Evolutionary conservation across 208 protist genomes (phyloP), one percentile per base, ranked within the genome.

Genomic region (Acanthamoeba lenticulata): DNA sequence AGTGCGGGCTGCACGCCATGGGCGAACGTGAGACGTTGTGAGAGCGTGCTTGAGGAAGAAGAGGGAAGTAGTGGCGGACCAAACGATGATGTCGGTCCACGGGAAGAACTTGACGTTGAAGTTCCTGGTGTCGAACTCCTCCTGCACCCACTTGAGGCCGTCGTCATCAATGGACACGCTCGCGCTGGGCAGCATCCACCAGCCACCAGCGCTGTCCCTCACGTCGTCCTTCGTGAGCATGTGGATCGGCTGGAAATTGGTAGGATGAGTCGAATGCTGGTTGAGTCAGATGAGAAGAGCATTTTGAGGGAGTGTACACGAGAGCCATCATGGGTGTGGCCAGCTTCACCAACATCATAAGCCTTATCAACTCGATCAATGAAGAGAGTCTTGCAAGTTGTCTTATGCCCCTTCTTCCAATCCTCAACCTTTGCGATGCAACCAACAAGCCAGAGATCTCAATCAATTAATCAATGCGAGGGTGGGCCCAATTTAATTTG

Each of bases 41-140:
- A 40, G 1, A 24, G 62, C 17, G 27, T 27, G 27, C 62, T 57
- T 9, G 49, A 29, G 21, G 57, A 29, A 65, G n/a, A 29, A 65
- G 15, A 65, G 7, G n/a, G 15, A 65, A 65, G 13, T 34, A 21
- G n/a, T 5, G 24, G 60, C 24, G 44, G 0, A 86, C 77, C 77
- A 86, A 11, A 86, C n/a, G 38, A 57, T 4, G 45, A 86, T 19
- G 77, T 86, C 77, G 29, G 77, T 86, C 77, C 77, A 86, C n/a
- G 77, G 77, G 77, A 86, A 86, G 77, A 86, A 86, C 77, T 86
- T 86, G 44, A 86, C 44, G n/a, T 86, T 86, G 45, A 86, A 86
- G 44, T 86, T 86, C 77, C 57, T 86, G 42, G 45, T 86, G 29
- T 86, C 77, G 44, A 86, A 57, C n/a, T 86, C 24, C 44, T 86